These are phyloP conservation scores for Cardamine chenopodiifolia DNA, from an alignment of 345 rosid species.

Conservation along the genomic window DNA sequence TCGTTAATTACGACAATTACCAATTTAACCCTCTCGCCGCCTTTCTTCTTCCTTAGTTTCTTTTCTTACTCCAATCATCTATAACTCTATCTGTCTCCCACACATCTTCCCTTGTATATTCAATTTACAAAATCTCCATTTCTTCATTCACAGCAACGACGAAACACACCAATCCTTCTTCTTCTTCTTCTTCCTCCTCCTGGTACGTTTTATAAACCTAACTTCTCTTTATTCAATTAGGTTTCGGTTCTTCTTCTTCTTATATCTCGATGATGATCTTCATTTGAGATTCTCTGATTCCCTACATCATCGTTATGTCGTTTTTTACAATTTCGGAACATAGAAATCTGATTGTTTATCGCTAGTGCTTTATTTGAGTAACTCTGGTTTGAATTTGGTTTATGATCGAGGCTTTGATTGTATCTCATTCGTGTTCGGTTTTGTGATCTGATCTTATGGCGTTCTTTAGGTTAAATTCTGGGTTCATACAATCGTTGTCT, in stretches of 20 bases:
- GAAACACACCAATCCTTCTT: constrained; percentile 1
- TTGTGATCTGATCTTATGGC: constrained; percentile 27
- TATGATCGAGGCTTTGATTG: constrained; percentile 15
- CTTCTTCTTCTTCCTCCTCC: constrained; percentile 27
- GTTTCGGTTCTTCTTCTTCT: background rate
- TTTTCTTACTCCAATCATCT: constrained; percentile 8
- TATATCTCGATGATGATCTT: constrained; percentile 1
- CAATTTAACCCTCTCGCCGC: constrained; percentile 16
- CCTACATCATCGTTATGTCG: background rate
- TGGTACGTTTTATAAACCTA: constrained; percentile 8
- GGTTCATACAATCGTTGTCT: background rate
- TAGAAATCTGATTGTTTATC: background rate
- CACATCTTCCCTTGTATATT: constrained; percentile 18
- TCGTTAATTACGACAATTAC: background rate
- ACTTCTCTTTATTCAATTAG: background rate
- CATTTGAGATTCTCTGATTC: background rate
- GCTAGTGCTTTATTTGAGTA: background rate
- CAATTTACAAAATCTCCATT: constrained; percentile 13
- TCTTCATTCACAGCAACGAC: constrained; percentile 6
- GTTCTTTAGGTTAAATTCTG: constrained; percentile 15
- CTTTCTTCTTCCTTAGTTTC: background rate
- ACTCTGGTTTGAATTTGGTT: constrained; percentile 16
- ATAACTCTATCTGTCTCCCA: constrained; percentile 25
- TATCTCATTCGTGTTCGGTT: background rate
- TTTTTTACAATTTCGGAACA: background rate